A percentile compares a stretch with the other conserved stretches of the same genome.
These are phyloP conservation scores for Trichoderma sp. DNA, from an alignment of 2,329 filamentous ascomycete species.

Conservation along the genomic window DNA sequence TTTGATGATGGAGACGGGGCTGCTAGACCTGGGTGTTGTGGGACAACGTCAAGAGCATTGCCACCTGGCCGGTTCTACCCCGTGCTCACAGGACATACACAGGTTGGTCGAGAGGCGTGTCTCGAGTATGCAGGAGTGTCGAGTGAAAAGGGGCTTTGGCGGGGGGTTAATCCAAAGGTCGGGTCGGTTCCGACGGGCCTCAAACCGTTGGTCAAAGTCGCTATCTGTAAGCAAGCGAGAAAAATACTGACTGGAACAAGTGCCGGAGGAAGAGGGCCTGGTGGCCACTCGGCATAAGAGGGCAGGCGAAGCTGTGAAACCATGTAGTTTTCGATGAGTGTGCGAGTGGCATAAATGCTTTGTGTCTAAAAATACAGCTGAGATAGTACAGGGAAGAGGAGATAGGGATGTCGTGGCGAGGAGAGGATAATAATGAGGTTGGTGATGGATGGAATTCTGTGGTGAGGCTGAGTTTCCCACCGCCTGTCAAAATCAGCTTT, in stretches of 20 bases:
- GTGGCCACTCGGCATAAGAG: conserved; percentile 1
- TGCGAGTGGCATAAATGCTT: background rate
- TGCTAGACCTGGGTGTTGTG: conserved; percentile 24
- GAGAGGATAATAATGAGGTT: background rate
- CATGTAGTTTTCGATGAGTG: background rate
- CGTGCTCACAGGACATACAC: background rate
- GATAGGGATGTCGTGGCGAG: background rate
- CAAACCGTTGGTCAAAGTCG: background rate
- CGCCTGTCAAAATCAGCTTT: background rate
- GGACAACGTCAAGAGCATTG: conserved; percentile 28
- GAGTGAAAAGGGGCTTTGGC: background rate
- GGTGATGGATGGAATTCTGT: background rate
- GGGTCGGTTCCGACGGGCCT: background rate
- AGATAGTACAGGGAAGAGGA: background rate
- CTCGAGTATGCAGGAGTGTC: background rate
- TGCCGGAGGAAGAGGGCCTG: background rate
- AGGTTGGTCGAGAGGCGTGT: conserved; percentile 4
- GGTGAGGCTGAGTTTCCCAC: background rate
- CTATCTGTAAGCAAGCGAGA: background rate
- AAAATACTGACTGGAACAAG: background rate
- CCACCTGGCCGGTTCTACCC: background rate
- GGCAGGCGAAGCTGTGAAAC: background rate
- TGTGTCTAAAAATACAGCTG: background rate
- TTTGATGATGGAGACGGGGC: conserved; percentile 21
- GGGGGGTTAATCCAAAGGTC: background rate